Base-by-base conservation (phyloP, 495 filamentous ascomycete species). In the Xylaria grammica region DNA sequence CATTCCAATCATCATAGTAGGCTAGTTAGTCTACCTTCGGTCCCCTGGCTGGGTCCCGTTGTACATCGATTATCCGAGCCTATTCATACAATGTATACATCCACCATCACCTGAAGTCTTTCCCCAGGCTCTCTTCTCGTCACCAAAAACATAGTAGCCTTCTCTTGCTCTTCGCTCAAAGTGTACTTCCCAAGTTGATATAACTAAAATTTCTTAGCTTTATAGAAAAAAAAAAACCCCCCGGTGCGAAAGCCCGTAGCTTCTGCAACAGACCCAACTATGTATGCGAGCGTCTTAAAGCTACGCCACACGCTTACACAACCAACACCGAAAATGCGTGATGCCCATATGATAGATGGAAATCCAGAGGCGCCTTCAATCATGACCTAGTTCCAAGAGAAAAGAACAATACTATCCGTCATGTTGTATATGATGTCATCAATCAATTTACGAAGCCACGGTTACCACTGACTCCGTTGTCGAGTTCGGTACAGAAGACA, bases 381-480 rank as follows among this genome's bases (percentile, higher is more conserved):
- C 30, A 53, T 56, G 42, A 56, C 9, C 29, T 36, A 38, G 20
- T 40, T 40, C 34, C 62, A n/a, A 64, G 26, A 64, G 15, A 40
- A 60, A 51, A 56, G 44, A 13, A 57, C 17, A 17, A 42, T n/a
- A 11, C 44, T 53, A 20, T 44, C 52, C 40, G 2, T 46, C 27
- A 51, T 51, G 45, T 50, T 46, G 48, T 60, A 53, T 60, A 54
- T 38, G 51, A 22, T 40, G 54, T 52, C 54, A 20, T 60, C 55
- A 60, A 62, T 68, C 53, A 66, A 57, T 68, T 67, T 58, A 67
- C 69, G 44, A 46, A 68, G 60, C 32, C 62, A 65, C 22, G 60
- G 55, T 63, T 60, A 63, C 66, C 66, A 60, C 60, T 34, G 67
- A 69, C 57, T 59, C 65, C 52, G 62, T 67, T 30, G 64, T 70